These are phyloP conservation scores for Colletotrichum scovillei DNA, from an alignment of 2,329 filamentous ascomycete genomes.

Conservation along the genomic window DNA sequence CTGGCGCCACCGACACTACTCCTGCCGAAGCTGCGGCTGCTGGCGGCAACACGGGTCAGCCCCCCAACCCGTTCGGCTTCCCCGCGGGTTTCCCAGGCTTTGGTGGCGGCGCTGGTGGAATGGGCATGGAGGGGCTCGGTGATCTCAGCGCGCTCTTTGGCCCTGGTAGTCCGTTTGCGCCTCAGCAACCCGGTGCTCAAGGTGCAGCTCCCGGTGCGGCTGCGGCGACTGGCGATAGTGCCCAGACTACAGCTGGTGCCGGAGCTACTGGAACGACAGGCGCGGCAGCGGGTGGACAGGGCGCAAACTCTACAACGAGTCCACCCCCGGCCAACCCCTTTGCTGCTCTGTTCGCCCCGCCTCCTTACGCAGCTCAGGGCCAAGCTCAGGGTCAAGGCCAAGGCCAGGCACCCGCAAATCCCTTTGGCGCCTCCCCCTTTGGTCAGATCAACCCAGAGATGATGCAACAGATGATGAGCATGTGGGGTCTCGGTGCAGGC, in stretches of 20 bases:
- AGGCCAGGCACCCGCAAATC: conserved; percentile 45
- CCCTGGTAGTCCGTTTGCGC: conserved; percentile 36
- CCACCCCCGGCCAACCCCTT: conserved; percentile 72
- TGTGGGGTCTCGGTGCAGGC: conserved; percentile 56
- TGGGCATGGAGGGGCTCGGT: conserved; percentile 26
- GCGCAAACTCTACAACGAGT: conserved; percentile 42
- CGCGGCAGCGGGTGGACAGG: conserved; percentile 37
- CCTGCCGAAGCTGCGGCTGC: conserved; percentile 59
- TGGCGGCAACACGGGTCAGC: conserved; percentile 43
- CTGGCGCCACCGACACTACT: conserved; percentile 90
- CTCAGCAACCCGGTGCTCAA: conserved; percentile 34
- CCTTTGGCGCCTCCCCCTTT: conserved; percentile 56
- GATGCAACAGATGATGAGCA: conserved; percentile 65
- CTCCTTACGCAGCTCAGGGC: conserved; percentile 47
- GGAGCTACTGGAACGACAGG: conserved; percentile 36
- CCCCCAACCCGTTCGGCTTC: conserved; percentile 58
- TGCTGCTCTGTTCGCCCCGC: conserved; percentile 68
- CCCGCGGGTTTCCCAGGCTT: conserved; percentile 32
- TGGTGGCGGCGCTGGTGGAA: conserved; percentile 18
- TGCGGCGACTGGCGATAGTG: conserved; percentile 33
- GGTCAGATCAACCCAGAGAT: conserved; percentile 61
- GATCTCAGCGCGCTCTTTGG: conserved; percentile 45
- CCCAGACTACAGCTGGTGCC: conserved; percentile 28
- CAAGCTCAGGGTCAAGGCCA: conserved; percentile 44
- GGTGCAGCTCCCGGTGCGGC: conserved; percentile 12